Conservation (phyloP, 805 yeast species). For the Myxozyma kluyveri region DNA sequence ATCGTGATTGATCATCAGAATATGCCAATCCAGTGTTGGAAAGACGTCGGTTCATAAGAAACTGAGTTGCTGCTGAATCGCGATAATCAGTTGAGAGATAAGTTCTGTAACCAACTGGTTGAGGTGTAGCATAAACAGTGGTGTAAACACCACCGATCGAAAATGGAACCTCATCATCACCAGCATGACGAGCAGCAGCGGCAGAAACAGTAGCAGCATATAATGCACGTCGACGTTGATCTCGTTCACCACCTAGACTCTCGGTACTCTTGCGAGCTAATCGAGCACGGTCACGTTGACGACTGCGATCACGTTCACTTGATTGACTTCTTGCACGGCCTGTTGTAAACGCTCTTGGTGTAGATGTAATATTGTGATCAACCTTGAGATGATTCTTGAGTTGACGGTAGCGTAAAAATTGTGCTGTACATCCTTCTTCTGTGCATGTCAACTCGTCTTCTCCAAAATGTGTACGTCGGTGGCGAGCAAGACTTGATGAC, state of each 20-base stretch:
- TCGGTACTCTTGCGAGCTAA: neutral
- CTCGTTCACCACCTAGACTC: too few relatives aligned
- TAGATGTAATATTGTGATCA: neutral
- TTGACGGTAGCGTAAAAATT: conserved; percentile 3
- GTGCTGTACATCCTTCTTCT: conserved; percentile 1
- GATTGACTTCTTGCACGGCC: neutral
- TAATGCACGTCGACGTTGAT: too few relatives aligned
- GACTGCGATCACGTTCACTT: neutral
- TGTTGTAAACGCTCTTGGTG: neutral
- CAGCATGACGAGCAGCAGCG: too few relatives aligned
- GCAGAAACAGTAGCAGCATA: too few relatives aligned
- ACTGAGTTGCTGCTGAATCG: neutral
- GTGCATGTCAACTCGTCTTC: conserved; percentile 11
- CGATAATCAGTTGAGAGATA: neutral
- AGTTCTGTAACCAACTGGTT: neutral
- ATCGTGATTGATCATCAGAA: too few relatives aligned
- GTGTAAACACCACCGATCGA: too few relatives aligned
- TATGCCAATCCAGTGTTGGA: too few relatives aligned
- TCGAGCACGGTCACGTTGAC: neutral
- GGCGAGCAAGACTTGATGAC: conserved; percentile 64
- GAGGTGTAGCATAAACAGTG: too few relatives aligned
- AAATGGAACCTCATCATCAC: neutral
- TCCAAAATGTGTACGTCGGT: conserved; percentile 59
- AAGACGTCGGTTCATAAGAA: neutral
- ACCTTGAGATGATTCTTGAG: conserved; percentile 2